These are phyloP conservation scores for Citrullus mucosospermus DNA, from an alignment of 306 rosid species.

Conservation along the genomic window DNA sequence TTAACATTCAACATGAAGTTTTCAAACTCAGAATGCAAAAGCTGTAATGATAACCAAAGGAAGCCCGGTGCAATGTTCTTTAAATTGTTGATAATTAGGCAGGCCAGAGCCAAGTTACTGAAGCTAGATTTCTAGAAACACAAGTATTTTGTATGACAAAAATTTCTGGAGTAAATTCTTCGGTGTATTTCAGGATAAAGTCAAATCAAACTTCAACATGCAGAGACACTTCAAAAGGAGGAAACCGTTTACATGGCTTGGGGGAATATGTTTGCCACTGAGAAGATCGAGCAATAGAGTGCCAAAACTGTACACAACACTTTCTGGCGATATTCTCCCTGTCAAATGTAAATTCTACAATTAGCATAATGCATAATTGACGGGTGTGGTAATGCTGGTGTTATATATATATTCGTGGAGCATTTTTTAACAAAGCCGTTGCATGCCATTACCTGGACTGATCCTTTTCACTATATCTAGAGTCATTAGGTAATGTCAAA, in stretches of 20 bases:
- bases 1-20: not conserved
- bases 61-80: not conserved
- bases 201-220: constrained; percentile 10
- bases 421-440: not conserved
- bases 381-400: not conserved
- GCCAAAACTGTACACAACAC: constrained; percentile 85
- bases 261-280: constrained; percentile 94
- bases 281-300: constrained; percentile 84
- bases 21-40: constrained; percentile 1
- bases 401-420: not conserved
- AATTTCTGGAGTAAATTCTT: not conserved
- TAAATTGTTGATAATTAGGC: not conserved
- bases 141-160: not conserved
- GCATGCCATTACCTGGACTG: not conserved
- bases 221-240: constrained; percentile 11
- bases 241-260: constrained; percentile 53
- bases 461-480: not conserved
- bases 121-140: not conserved
- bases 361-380: constrained; percentile 1
- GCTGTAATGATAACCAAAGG: not conserved
- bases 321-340: constrained; percentile 82
- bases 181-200: not conserved
- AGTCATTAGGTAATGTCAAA: not conserved
- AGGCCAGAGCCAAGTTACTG: not conserved
- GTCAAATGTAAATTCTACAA: constrained; percentile 18